Evolutionary conservation across 106 monocot genomes (phyloP), one percentile per base, ranked within the genome.

Genomic region (Phalaenopsis aphrodite): DNA sequence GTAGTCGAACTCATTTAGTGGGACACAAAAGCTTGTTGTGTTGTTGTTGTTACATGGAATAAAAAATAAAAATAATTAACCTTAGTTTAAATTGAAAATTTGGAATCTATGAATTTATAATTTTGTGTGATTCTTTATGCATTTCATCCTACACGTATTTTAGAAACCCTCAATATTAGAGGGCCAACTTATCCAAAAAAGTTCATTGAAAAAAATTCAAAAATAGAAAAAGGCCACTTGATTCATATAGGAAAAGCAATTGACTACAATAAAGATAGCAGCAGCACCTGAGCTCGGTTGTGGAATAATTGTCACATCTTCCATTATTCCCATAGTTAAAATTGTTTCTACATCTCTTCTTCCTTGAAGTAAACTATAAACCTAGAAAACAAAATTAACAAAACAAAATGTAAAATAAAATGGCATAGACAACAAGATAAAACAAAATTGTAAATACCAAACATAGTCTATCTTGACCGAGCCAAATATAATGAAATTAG

Each of bases 241-340:
- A 76, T 18, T 42, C 42, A 19, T 74, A 18, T 45, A 74, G 43
- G 74, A 52, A 76, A 76, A 52, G 49, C 8, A 76, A 18, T 52
- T 24, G 30, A 8, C 49, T 42, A 76, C 11, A 49, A 52, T 14
- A 49, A 76, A 49, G 76, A 76, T 76, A 17, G 30, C 48, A 52
- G 12, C 52, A 76, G 77, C 37, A 95, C 95, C 92, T 92, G 89
- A 87, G 78, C 88, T 86, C 77, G 94, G 93, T 74, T 99, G 99
- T 37, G 99, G 99, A 91, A 99, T 95, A 76, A 99, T 99, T 55
- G 91, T 90, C 77, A 91, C 93, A 87, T 95, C 95, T 57, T 99
- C 95, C 95, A 99, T 95, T 67, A 99, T 95, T 81, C 99, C 99
- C 99, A 99, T 99, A 41, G 99, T 95, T 71, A 99, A 78, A 78